A percentile compares a stretch with the other conserved stretches of the same genome.
phyloP scores from a whole-genome alignment of 192 early-diverging fungal species.

The Podila epigama region DNA sequence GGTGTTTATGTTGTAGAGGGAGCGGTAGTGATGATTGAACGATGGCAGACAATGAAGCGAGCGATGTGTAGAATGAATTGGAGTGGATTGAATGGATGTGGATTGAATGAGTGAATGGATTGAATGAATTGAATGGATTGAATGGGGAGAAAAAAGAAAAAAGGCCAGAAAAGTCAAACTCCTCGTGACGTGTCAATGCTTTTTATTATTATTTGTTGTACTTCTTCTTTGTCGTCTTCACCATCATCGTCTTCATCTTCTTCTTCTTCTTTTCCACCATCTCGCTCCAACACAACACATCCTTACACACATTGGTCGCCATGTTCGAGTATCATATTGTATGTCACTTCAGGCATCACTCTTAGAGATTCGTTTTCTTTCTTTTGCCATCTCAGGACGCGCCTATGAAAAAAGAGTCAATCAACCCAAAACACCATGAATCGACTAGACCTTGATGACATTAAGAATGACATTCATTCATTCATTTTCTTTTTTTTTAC shows the following conservation, averaged over 20 bases:
- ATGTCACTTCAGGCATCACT: background rate
- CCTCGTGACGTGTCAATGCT: background rate
- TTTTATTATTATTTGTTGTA: background rate
- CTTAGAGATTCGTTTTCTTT: too few species aligned
- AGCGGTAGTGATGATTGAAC: background rate
- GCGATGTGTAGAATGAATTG: background rate
- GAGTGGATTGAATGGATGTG: background rate
- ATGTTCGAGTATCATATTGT: constrained; percentile 49
- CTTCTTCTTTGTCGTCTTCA: background rate
- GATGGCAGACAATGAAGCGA: background rate
- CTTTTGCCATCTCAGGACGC: too few species aligned
- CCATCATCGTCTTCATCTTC: background rate
- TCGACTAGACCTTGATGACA: too few species aligned
- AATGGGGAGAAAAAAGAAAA: background rate
- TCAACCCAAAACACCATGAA: background rate
- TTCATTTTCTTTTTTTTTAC: background rate
- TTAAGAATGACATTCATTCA: too few species aligned
- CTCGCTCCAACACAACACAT: background rate
- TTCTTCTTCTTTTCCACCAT: background rate
- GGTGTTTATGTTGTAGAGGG: background rate
- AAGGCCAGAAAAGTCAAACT: background rate
- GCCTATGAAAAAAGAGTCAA: background rate
- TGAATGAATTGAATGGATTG: background rate
- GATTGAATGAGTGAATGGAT: background rate
- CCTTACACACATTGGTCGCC: background rate